Base-by-base conservation (phyloP, 192 early-diverging fungal species). In the Pilobolus umbonatus region DNA sequence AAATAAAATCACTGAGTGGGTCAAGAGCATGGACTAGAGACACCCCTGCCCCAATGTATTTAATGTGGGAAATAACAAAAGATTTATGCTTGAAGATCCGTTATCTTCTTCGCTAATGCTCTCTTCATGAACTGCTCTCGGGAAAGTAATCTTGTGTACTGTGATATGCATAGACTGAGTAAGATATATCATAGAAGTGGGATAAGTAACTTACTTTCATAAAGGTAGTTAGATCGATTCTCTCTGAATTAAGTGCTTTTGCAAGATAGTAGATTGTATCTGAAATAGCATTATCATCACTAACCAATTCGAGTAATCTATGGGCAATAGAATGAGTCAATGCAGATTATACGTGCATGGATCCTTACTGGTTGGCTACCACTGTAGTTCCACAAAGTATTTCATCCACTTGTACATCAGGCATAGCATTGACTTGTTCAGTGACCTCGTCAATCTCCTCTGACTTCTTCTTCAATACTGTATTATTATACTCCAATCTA, bases 81-180 rank as follows among this genome's bases (percentile, higher is more conserved):
- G n/a, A n/a, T n/a, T n/a, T n/a, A n/a, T n/a, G n/a, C n/a, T n/a
- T n/a, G n/a, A n/a, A n/a, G n/a, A n/a, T n/a, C n/a, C n/a, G 84
- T 72, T 43, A 88, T 81, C 68, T 90, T 92, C 35, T 85, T 73
- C 6, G 83, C 80, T 51, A 90, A 67, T 0, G 88, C 91, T 38
- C 90, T 79, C 36, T 90, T 89, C 85, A 93, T 81, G 61, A 95
- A 97, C 67, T 94, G 91, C 52, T 95, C 92, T 53, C 90, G 75
- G 0, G 92, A 85, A 17, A 97, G 75, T 35, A 78, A 82, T 5
- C 94, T 81, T 28, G 90, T 83, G 57, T 81, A 79, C 80, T 93
- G 42, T 35, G 11, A 35, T 35, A 8, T 35, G 5, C 6, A 8
- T 35, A 8, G 34, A 8, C 11, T 35, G 34, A 38, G 15, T 12